Conservation (phyloP, 2,329 filamentous ascomycete species). For the Aspergillus pseudotamarii region DNA sequence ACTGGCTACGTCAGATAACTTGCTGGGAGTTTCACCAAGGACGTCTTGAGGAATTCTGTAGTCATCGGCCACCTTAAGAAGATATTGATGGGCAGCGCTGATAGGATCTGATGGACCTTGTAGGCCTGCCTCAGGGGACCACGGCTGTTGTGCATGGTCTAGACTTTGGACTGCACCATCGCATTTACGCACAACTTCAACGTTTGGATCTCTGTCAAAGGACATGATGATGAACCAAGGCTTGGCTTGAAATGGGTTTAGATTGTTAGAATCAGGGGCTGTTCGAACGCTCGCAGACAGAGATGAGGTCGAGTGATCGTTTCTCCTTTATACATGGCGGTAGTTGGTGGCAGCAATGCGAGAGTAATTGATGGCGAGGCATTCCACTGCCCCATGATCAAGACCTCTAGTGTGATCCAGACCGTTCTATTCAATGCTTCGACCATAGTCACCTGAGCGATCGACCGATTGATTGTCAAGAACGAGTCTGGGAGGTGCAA, state of each 20-base stretch:
- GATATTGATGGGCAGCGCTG: background rate
- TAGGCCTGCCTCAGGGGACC: background rate
- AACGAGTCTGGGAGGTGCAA: background rate
- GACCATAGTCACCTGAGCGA: background rate
- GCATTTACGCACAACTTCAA: background rate
- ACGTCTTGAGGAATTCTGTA: background rate
- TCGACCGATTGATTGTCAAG: background rate
- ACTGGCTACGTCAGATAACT: background rate
- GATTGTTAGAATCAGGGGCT: background rate
- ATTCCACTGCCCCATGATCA: background rate
- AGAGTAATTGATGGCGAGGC: background rate
- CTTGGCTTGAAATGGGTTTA: background rate
- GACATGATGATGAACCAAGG: background rate
- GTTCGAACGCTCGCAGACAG: background rate
- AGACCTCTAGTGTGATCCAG: background rate
- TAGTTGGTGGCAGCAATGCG: background rate
- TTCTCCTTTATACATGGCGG: background rate
- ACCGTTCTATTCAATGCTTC: background rate
- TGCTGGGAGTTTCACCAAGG: background rate
- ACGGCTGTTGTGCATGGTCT: background rate
- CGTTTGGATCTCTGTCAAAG: background rate
- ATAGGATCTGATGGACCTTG: background rate
- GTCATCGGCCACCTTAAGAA: background rate
- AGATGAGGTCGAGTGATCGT: background rate
- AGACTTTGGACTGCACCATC: background rate